Evolutionary conservation across 192 early-diverging fungal species (phyloP).

Genomic region (Linnemannia elongata): DNA sequence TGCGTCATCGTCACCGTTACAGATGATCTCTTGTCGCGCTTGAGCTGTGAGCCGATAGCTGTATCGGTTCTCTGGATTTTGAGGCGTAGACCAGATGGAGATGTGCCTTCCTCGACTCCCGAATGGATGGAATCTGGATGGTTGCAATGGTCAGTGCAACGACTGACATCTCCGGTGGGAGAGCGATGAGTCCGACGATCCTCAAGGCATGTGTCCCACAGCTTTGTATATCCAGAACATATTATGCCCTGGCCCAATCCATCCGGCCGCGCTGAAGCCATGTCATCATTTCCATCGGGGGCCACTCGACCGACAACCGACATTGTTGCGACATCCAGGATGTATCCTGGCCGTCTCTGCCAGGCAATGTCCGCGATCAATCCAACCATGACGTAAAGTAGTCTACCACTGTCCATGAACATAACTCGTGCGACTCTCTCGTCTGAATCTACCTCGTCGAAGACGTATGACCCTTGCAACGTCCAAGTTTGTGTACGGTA

Average conservation of each 20-base stretch:
- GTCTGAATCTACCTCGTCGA: neutral
- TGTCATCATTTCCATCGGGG: neutral
- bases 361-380: no score
- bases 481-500: neutral
- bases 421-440: neutral
- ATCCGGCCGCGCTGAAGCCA: neutral
- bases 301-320: neutral
- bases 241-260: neutral
- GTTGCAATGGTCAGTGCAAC: neutral
- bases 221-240: neutral
- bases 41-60: neutral
- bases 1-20: neutral
- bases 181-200: neutral
- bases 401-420: neutral
- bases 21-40: neutral
- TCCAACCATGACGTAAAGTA: neutral
- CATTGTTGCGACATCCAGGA: neutral
- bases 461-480: neutral
- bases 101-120: neutral
- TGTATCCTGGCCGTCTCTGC: neutral
- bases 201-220: neutral
- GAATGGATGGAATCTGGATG: neutral
- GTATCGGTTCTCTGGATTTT: neutral
- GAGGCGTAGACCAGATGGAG: neutral
- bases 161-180: neutral